phyloP scores from a whole-genome alignment of 768 basidiomycete genomes.

The Boletus rubropictus region DNA sequence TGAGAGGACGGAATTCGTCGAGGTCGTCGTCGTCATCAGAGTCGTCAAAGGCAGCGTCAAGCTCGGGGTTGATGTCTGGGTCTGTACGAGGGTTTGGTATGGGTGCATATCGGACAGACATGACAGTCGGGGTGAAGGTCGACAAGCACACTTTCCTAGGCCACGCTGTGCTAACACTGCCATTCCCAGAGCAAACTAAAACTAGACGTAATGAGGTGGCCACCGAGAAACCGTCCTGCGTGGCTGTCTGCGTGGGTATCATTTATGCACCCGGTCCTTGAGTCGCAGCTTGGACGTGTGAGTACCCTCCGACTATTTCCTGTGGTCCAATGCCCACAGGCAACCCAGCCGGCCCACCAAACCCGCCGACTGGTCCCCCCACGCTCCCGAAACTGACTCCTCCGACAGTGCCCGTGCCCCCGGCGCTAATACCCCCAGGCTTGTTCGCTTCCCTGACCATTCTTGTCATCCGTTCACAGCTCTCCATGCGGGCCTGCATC shows the following conservation, averaged over 20 bases:
- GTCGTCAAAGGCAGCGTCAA: slow-evolving; percentile 86
- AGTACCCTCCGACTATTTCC: slow-evolving; percentile 15
- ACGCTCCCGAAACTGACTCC: slow-evolving; percentile 18
- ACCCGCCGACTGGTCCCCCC: slow-evolving; percentile 27
- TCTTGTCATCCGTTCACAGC: slow-evolving; percentile 59
- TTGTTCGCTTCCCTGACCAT: slow-evolving; percentile 39
- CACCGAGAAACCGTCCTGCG: slow-evolving; percentile 23
- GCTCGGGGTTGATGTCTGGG: slow-evolving; percentile 48
- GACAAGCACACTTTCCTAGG: background rate
- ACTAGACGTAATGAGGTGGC: too few species aligned
- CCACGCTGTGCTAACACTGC: slow-evolving; percentile 9
- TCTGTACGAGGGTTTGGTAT: slow-evolving; percentile 54
- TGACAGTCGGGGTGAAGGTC: slow-evolving; percentile 11
- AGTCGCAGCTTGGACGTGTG: slow-evolving; percentile 6
- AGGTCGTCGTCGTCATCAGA: slow-evolving; percentile 57
- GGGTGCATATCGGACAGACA: slow-evolving; percentile 63
- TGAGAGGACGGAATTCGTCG: slow-evolving; percentile 47
- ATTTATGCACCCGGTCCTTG: slow-evolving; percentile 11
- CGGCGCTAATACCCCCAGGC: slow-evolving; percentile 14
- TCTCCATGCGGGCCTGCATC: slow-evolving; percentile 71
- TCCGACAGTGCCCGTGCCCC: slow-evolving; percentile 5
- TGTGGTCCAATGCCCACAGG: slow-evolving; percentile 20
- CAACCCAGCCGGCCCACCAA: slow-evolving; percentile 26
- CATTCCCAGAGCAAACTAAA: background rate
- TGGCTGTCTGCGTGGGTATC: slow-evolving; percentile 9